Conservation (phyloP, 164 flowering plant species). For the Kalanchoe fedtschenkoi region DNA sequence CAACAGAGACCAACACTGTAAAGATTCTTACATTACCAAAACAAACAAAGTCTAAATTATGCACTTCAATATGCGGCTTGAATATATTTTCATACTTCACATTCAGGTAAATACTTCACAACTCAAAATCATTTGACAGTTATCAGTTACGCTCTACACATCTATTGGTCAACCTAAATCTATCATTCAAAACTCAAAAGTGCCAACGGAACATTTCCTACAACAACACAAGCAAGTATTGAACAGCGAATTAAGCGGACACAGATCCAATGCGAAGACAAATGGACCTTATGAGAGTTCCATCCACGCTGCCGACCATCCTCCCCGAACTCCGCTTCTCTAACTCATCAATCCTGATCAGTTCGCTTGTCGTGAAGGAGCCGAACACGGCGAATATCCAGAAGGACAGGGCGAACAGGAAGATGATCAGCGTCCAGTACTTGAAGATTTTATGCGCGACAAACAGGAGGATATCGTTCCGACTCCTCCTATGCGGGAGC, state of each 20-base stretch:
- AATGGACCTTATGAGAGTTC: constrained; percentile 1
- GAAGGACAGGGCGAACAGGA: not conserved
- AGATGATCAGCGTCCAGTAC: constrained; percentile 31
- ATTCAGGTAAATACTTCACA: not conserved
- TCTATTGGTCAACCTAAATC: not conserved
- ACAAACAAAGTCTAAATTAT: no score
- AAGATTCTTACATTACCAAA: no score
- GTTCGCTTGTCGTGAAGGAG: not conserved
- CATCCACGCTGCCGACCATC: not conserved
- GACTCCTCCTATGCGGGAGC: no score
- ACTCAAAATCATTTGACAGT: not conserved
- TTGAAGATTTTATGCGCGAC: constrained; percentile 50
- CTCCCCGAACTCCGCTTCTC: not conserved
- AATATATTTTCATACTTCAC: not conserved
- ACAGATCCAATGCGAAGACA: not conserved
- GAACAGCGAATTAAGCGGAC: not conserved
- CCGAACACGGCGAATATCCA: not conserved
- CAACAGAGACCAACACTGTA: not conserved
- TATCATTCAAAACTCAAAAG: not conserved
- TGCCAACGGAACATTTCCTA: no score
- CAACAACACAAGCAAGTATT: no score
- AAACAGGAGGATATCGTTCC: not conserved
- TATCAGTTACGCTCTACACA: not conserved
- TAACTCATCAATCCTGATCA: not conserved
- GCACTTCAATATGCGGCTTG: no score